A percentile compares a stretch with the other conserved stretches of the same genome.
Evolutionary conservation across 164 flowering plant species (phyloP).

Genomic region (Aristolochia californica): DNA sequence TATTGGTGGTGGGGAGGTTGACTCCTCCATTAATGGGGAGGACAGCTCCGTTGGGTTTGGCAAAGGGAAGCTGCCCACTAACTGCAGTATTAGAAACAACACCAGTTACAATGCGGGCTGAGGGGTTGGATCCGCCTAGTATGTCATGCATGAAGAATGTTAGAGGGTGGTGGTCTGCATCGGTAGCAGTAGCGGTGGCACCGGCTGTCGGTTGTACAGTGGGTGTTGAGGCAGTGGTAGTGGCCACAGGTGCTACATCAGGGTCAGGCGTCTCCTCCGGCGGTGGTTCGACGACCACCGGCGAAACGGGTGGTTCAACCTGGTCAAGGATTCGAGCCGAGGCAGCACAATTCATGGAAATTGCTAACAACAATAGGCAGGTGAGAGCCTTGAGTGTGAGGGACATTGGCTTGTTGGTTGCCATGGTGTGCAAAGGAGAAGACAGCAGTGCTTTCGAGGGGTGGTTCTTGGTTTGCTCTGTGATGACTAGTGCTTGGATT

Average conservation of each 20-base stretch:
- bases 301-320: constrained; percentile 9
- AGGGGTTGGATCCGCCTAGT: constrained; percentile 36
- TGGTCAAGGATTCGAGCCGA: constrained; percentile 45
- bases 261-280: constrained; percentile 5
- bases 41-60: constrained; percentile 57
- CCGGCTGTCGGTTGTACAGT: constrained; percentile 7
- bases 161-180: constrained; percentile 14
- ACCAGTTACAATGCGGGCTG: constrained; percentile 55
- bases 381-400: neutral
- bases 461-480: constrained; percentile 7
- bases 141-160: constrained; percentile 47
- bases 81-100: constrained; percentile 42
- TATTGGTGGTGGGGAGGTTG: constrained; percentile 26
- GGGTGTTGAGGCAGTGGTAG: neutral
- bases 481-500: neutral
- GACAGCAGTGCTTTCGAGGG: too few species aligned
- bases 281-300: constrained; percentile 3
- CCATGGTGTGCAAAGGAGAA: too few species aligned
- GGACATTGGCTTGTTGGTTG: neutral
- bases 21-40: constrained; percentile 37
- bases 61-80: constrained; percentile 57
- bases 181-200: constrained; percentile 1
- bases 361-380: constrained; percentile 20
- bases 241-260: too few species aligned
- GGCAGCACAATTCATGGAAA: constrained; percentile 24